phyloP scores from a whole-genome alignment of 495 filamentous ascomycete species.

The Cercophora sp. region DNA sequence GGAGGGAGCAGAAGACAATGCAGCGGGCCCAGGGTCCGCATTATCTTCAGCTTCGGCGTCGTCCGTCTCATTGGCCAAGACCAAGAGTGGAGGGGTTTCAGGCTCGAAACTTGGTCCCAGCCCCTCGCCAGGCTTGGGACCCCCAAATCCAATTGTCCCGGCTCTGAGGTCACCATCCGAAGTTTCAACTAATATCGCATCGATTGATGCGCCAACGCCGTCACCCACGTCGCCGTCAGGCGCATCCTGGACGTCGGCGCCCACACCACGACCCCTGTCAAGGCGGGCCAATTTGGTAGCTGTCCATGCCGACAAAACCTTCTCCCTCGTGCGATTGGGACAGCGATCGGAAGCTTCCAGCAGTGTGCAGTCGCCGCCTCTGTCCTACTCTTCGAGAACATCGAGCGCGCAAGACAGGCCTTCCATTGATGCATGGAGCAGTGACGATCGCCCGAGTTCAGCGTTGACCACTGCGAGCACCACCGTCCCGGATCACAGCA shows the following conservation, averaged over 20 bases:
- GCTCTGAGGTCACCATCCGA: constrained; percentile 34
- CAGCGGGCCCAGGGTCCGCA: constrained; percentile 31
- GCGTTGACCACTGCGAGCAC: constrained; percentile 34
- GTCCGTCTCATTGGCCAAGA: constrained; percentile 36
- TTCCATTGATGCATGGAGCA: constrained; percentile 43
- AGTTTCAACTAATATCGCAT: constrained; percentile 24
- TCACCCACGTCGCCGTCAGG: constrained; percentile 14
- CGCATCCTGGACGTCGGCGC: constrained; percentile 13
- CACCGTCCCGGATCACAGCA: constrained; percentile 38
- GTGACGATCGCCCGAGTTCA: constrained; percentile 43
- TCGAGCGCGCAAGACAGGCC: constrained; percentile 43
- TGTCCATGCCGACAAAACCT: constrained; percentile 47
- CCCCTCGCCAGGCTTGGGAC: constrained; percentile 25
- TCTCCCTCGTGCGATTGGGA: constrained; percentile 36
- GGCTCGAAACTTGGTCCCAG: constrained; percentile 39
- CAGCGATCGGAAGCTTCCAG: constrained; percentile 17
- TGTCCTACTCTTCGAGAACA: constrained; percentile 33
- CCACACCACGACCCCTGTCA: constrained; percentile 28
- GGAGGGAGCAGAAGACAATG: constrained; percentile 21
- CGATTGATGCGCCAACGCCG: constrained; percentile 18
- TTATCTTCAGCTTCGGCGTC: constrained; percentile 33
- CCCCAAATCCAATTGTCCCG: constrained; percentile 23
- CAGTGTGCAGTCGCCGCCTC: constrained; percentile 29
- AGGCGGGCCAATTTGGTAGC: constrained; percentile 38
- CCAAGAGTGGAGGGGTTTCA: constrained; percentile 43